Evolutionary conservation across 2,329 filamentous ascomycete species (phyloP).

Genomic region (Colletotrichum shisoi): DNA sequence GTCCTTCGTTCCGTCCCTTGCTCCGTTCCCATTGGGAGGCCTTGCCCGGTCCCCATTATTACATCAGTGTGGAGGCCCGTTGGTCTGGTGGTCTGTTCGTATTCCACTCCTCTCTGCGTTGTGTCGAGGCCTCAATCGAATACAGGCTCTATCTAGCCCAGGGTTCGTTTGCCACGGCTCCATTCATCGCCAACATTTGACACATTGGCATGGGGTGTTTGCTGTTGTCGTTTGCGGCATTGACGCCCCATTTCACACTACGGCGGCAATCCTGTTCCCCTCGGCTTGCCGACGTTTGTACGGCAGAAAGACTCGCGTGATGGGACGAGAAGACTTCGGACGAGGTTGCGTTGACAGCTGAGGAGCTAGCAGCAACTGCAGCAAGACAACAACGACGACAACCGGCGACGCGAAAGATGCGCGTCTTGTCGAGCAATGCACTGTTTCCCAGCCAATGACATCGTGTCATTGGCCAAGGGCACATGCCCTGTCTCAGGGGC

Average conservation of each 20-base stretch:
- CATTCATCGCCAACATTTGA: conserved; percentile 8
- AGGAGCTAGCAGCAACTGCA: neutral
- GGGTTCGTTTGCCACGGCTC: conserved; percentile 22
- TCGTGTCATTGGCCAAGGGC: conserved; percentile 26
- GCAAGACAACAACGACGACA: conserved; percentile 1
- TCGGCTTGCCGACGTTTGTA: neutral
- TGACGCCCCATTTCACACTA: conserved; percentile 10
- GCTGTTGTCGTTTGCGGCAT: neutral
- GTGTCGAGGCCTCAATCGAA: conserved; percentile 30
- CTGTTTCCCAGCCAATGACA: conserved; percentile 11
- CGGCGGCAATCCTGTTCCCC: neutral
- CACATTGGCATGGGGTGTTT: conserved; percentile 5
- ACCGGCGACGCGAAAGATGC: conserved; percentile 20
- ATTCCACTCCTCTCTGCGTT: conserved; percentile 19
- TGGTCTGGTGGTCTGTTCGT: conserved; percentile 37
- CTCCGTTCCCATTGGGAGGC: conserved; percentile 23
- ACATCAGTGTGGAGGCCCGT: conserved; percentile 35
- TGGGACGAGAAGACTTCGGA: conserved; percentile 8
- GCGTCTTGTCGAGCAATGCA: conserved; percentile 23
- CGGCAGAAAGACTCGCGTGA: neutral
- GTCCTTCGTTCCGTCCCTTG: conserved; percentile 14
- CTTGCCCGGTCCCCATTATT: conserved; percentile 26
- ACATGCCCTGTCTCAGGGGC: conserved; percentile 29
- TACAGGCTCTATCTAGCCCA: neutral
- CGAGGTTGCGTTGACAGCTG: conserved; percentile 30